Evolutionary conservation across 306 rosid genomes (phyloP).

Genomic region (Gleditsia sinensis): DNA sequence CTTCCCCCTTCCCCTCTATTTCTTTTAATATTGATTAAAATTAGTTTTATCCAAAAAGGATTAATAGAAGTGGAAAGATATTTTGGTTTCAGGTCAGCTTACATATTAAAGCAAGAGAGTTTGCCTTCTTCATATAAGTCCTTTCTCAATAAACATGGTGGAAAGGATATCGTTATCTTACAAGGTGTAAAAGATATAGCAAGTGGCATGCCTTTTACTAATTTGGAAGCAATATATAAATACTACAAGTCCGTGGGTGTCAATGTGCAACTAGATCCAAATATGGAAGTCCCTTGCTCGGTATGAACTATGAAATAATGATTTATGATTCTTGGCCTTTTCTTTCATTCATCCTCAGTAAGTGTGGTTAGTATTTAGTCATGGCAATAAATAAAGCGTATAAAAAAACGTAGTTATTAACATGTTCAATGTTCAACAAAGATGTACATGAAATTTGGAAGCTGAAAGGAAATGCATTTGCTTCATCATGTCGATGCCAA

Average conservation of each 20-base stretch:
- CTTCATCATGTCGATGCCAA: neutral
- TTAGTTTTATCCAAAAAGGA: neutral
- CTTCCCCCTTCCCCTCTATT: neutral
- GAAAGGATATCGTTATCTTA: slow-evolving; percentile 59
- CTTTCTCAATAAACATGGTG: slow-evolving; percentile 71
- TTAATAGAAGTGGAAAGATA: neutral
- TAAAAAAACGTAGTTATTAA: neutral
- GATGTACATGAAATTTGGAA: neutral
- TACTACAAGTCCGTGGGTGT: slow-evolving; percentile 48
- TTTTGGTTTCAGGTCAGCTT: slow-evolving; percentile 60
- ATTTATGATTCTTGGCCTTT: neutral
- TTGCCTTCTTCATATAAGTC: slow-evolving; percentile 72
- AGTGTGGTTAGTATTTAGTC: neutral
- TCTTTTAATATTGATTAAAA: neutral
- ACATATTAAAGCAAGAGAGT: slow-evolving; percentile 74
- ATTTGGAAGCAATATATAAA: slow-evolving; percentile 53
- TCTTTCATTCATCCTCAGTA: neutral
- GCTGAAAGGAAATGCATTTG: neutral
- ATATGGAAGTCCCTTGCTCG: slow-evolving; percentile 65
- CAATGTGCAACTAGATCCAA: slow-evolving; percentile 53
- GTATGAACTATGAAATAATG: slow-evolving; percentile 46
- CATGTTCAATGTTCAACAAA: neutral
- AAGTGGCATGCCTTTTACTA: slow-evolving; percentile 49
- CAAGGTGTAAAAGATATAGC: slow-evolving; percentile 60
- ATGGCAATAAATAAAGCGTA: neutral